Percentiles rank a stretch among this genome's conserved stretches.
These are phyloP conservation scores for Babesia divergens DNA, from an alignment of 169 alveolate genomes.

Conservation along the genomic window DNA sequence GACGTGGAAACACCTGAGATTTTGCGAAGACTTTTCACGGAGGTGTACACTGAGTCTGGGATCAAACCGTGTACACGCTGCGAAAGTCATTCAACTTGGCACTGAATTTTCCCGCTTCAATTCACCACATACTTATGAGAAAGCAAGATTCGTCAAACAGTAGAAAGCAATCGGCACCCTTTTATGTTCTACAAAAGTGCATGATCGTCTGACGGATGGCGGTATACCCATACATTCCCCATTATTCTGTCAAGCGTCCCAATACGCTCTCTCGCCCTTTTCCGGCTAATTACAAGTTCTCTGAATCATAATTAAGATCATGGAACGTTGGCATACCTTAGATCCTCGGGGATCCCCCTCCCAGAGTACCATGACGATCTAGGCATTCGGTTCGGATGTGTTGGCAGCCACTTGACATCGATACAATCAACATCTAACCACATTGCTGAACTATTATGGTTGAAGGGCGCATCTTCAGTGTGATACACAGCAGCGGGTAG, in stretches of 20 bases:
- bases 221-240: conserved; percentile 83
- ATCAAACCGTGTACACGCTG: neutral
- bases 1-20: neutral
- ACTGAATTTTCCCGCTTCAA: neutral
- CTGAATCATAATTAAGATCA: conserved; percentile 11
- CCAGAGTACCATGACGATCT: conserved; percentile 73
- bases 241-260: conserved; percentile 74
- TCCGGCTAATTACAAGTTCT: conserved; percentile 77
- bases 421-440: conserved; percentile 85
- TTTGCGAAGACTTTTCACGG: neutral
- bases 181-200: no score
- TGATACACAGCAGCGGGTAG: neutral
- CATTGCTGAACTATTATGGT: conserved; percentile 19
- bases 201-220: no score
- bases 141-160: no score
- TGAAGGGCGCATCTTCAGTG: neutral
- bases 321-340: conserved; percentile 29
- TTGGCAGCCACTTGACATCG: conserved; percentile 79
- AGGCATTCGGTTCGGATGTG: conserved; percentile 64
- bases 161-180: no score
- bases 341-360: conserved; percentile 80
- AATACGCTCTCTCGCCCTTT: conserved; percentile 79
- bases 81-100: neutral
- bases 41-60: neutral
- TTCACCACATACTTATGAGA: neutral